Conservation (phyloP, 1,284 basidiomycete genomes). For the Pseudozyma tsukubaensis region DNA sequence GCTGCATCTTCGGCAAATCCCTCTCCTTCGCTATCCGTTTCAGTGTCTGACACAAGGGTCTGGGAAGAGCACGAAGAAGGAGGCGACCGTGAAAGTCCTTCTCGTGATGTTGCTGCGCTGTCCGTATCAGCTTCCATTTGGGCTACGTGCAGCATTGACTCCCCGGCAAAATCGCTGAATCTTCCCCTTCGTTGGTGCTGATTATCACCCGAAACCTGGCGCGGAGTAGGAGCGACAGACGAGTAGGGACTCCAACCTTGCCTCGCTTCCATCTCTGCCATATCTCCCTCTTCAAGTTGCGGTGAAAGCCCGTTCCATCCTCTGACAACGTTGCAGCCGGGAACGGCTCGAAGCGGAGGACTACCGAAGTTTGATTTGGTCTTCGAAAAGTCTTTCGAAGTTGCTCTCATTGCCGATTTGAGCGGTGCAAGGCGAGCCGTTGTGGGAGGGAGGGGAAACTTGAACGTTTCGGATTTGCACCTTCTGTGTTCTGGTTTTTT, state of each 20-base stretch:
- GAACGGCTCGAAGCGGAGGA: constrained; percentile 4
- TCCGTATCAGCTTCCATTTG: too few species aligned
- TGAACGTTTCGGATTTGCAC: constrained; percentile 33
- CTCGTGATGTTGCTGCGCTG: too few species aligned
- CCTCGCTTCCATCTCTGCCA: neutral
- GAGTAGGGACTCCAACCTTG: constrained; percentile 46
- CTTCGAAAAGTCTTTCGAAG: neutral
- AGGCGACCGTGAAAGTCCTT: neutral
- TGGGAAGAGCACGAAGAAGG: constrained; percentile 21
- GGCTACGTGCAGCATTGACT: too few species aligned
- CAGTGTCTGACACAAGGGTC: constrained; percentile 24
- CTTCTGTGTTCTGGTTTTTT: constrained; percentile 15
- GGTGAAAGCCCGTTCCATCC: constrained; percentile 2
- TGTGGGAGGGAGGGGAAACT: constrained; percentile 29
- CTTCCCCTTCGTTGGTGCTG: neutral
- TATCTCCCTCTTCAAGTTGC: constrained; percentile 9
- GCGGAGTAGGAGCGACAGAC: constrained; percentile 22
- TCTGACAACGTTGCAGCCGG: neutral
- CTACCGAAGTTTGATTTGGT: too few species aligned
- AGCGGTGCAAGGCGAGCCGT: constrained; percentile 2
- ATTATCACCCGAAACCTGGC: constrained; percentile 12
- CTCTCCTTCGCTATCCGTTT: constrained; percentile 5
- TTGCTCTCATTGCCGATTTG: constrained; percentile 25
- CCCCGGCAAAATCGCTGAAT: neutral
- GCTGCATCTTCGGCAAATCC: constrained; percentile 19